These are phyloP conservation scores for Ascochyta viciae-villosae DNA, from an alignment of 2,329 filamentous ascomycete species.

Conservation along the genomic window DNA sequence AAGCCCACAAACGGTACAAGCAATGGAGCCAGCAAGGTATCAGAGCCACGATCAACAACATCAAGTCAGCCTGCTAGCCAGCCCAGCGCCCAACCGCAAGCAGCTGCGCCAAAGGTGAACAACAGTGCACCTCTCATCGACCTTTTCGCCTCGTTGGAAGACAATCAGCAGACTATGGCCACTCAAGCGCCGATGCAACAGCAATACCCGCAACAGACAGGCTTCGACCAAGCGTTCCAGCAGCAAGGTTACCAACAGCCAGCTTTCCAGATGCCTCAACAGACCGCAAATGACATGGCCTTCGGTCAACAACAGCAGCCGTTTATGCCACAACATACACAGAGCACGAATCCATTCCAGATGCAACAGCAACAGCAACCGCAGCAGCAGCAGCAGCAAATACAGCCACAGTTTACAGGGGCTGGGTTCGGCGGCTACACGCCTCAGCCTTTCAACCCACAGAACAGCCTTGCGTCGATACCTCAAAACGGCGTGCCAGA, in stretches of 20 bases:
- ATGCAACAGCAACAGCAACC: conserved; percentile 64
- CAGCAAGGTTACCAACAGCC: conserved; percentile 28
- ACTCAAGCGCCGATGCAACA: conserved; percentile 44
- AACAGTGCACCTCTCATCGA: conserved; percentile 43
- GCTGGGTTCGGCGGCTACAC: conserved; percentile 86
- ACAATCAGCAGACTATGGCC: conserved; percentile 47
- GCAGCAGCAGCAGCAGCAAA: conserved; percentile 48
- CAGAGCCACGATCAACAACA: conserved; percentile 41
- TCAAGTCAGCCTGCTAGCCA: conserved; percentile 36
- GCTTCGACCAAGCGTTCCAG: conserved; percentile 29
- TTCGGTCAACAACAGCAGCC: conserved; percentile 42
- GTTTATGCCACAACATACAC: conserved; percentile 65
- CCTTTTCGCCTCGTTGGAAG: conserved; percentile 42
- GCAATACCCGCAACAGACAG: conserved; percentile 43
- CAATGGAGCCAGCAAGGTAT: conserved; percentile 44
- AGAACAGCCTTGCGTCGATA: conserved; percentile 54
- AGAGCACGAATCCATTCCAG: conserved; percentile 91
- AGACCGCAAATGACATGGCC: conserved; percentile 38
- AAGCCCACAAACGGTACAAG: conserved; percentile 45
- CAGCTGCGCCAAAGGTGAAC: conserved; percentile 26
- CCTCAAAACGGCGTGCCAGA: conserved; percentile 57
- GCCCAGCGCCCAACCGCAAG: conserved; percentile 29
- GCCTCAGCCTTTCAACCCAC: conserved; percentile 63
- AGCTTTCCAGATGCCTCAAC: conserved; percentile 51
- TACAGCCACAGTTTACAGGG: conserved; percentile 71